Conservation (phyloP, 1,139 yeast species). For the Zhuliangozyma blackwelliae region DNA sequence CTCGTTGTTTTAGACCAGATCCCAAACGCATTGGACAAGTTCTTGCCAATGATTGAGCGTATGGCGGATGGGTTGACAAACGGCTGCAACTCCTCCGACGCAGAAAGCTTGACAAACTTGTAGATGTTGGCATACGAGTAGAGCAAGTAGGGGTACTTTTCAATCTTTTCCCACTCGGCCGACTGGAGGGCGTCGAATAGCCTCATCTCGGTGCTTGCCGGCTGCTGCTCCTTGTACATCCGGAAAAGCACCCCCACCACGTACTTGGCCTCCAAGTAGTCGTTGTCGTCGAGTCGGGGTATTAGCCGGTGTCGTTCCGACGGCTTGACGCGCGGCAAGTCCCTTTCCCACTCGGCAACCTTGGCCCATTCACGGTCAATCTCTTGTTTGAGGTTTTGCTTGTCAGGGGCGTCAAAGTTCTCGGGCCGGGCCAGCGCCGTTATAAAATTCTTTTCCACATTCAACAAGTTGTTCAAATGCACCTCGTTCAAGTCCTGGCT, state of each 20-base stretch:
- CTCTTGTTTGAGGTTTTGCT: constrained; percentile 12
- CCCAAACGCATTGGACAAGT: constrained; percentile 73
- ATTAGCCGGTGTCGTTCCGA: constrained; percentile 21
- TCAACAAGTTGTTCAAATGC: constrained; percentile 19
- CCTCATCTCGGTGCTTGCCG: constrained; percentile 15
- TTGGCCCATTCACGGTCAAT: constrained; percentile 24
- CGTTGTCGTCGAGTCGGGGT: constrained; percentile 33
- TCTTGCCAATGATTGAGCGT: constrained; percentile 54
- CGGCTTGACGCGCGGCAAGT: too few species aligned
- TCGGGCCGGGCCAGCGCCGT: constrained; percentile 22
- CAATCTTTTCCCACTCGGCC: constrained; percentile 48
- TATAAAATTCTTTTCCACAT: constrained; percentile 23
- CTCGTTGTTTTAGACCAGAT: constrained; percentile 51
- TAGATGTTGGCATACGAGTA: constrained; percentile 49
- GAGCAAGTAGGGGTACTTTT: constrained; percentile 47
- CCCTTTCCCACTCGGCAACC: constrained; percentile 34
- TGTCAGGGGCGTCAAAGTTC: constrained; percentile 11
- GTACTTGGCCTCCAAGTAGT: constrained; percentile 37
- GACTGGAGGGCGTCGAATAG: constrained; percentile 50
- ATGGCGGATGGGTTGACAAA: constrained; percentile 37
- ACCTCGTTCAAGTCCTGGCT: constrained; percentile 22
- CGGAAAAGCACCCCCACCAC: constrained; percentile 29
- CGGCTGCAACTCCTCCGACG: constrained; percentile 35
- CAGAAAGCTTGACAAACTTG: constrained; percentile 43
- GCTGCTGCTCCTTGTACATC: constrained; percentile 11